phyloP scores from a whole-genome alignment of 2,329 filamentous ascomycete genomes.

The Basipetospora sp. region DNA sequence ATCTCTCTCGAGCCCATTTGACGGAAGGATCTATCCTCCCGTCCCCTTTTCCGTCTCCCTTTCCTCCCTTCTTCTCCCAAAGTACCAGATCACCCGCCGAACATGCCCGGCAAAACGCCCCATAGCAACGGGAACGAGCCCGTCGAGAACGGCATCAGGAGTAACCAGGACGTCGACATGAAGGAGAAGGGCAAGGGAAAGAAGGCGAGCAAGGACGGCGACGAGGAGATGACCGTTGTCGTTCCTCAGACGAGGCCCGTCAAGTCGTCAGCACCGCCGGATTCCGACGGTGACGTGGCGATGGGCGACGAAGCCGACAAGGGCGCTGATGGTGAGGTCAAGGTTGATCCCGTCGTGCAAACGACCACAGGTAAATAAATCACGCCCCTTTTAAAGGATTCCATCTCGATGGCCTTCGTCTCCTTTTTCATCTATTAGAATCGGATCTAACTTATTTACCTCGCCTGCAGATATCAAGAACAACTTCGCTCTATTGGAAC shows the following conservation, averaged over 20 bases:
- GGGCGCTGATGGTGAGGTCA: conserved; percentile 31
- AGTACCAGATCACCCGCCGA: background rate
- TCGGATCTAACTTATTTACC: conserved; percentile 10
- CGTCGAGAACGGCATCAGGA: conserved; percentile 46
- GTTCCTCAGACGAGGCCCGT: conserved; percentile 40
- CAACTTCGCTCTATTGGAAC: conserved; percentile 83
- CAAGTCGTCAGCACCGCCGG: conserved; percentile 46
- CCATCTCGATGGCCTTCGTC: too few relatives aligned
- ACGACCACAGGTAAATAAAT: conserved; percentile 32
- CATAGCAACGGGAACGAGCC: conserved; percentile 58
- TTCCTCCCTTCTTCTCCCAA: background rate
- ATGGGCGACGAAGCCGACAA: conserved; percentile 50
- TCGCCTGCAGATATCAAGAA: conserved; percentile 65
- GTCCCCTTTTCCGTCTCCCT: background rate
- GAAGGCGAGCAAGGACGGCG: conserved; percentile 49
- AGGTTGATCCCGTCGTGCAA: conserved; percentile 40
- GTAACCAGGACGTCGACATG: conserved; percentile 52
- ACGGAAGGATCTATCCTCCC: background rate
- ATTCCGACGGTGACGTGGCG: conserved; percentile 53
- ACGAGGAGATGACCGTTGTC: conserved; percentile 70
- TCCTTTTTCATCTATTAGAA: background rate
- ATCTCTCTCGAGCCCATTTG: too few relatives aligned
- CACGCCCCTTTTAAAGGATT: too few relatives aligned
- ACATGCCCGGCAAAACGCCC: conserved; percentile 59
- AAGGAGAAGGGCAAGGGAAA: conserved; percentile 53